A percentile compares a stretch with the other conserved stretches of the same genome.
These are phyloP conservation scores for barley (Hordeum vulgare) DNA, from an alignment of 176 grass and related monocot genomes.

Conservation along the genomic window MorexV3_pseudomolecules_assembly NC_058524.1:152160448-152160947, in stretches of 20 bases:
- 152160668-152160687: conserved; percentile 2
- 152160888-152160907: conserved; percentile 30
- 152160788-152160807: conserved; percentile 79
- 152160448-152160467: too few relatives aligned
- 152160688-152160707: background rate
- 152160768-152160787: conserved; percentile 76
- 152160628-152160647: background rate
- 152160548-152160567: background rate
- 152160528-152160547: background rate
- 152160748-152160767: conserved; percentile 61
- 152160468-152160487: too few relatives aligned
- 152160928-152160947: conserved; percentile 44
- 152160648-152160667: background rate
- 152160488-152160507: background rate
- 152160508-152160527: background rate
- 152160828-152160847: conserved; percentile 41
- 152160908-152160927: conserved; percentile 29
- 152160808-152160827: conserved; percentile 59
- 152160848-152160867: conserved; percentile 26
- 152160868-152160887: conserved; percentile 33
- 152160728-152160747: conserved; percentile 7
- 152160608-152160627: background rate
- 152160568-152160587: background rate
- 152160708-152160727: background rate
- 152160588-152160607: background rate